Evolutionary conservation across 805 yeast species (phyloP), one percentile per base, ranked within the genome.

Genomic region (Barnettozyma sucrosica): DNA sequence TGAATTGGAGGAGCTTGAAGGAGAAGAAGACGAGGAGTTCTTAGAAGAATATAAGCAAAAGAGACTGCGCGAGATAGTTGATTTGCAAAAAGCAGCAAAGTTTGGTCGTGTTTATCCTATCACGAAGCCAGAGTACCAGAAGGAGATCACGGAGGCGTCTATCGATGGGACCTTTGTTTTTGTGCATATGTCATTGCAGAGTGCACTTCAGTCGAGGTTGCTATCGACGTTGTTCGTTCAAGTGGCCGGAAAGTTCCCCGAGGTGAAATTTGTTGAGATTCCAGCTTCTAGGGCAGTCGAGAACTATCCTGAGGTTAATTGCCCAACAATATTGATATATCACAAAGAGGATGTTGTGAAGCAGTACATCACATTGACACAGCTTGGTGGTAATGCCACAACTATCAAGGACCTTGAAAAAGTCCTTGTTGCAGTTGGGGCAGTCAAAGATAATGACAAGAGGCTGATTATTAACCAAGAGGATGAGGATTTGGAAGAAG

Each of bases 1-100:
- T 33, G 97, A 89, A 62, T 71, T 93, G 42, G 96, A 85, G 47
- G 97, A 76, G 51, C 66, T 90, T 38, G 97, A 92, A 63, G 97
- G 84, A 56, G 95, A 89, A 37, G 97, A 92, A 59, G 95, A 88
- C 55, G 97, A 89, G 55, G 97, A 88, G 8, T 92, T 92, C 57
- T 67, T 93, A 50, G 81, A 85, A 51, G 69, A 71, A 52, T 93
- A 93, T 65, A 83, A 89, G 54, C 76, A 75, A 52, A 84, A 86
- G 62, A 74, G 98, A 53, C 68, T 92, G 63, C 76, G 73, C n/a
- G 95, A 92, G 63, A 66, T 93, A 52, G 72, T 78, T 54, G 73
- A 76, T 54, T 64, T 86, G 57, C 78, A 76, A 39, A 69, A 76
- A 30, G 70, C 68, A 41, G 71, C 79, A 45, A 75, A 76, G 56